Evolutionary conservation across 805 yeast genomes (phyloP).

Genomic region (Blastobotrys attinorum): DNA sequence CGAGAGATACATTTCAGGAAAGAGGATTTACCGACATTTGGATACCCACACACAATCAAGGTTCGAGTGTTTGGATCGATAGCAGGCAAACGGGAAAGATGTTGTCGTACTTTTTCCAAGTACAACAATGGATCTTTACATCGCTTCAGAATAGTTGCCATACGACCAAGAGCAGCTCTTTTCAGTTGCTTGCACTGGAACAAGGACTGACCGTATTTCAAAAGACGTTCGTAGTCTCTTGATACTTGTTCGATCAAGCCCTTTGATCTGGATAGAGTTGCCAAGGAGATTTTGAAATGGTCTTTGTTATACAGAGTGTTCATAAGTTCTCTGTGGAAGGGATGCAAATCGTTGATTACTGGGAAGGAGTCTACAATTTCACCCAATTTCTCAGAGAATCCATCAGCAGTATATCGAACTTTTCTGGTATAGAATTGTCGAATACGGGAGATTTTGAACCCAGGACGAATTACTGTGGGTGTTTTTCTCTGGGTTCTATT

Average conservation of each 20-base stretch:
- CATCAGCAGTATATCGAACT: slow-evolving; percentile 93
- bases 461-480: slow-evolving; percentile 97
- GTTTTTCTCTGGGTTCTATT: slow-evolving; percentile 98
- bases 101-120: slow-evolving; percentile 98
- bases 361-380: slow-evolving; percentile 88
- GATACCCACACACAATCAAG: slow-evolving; percentile 94
- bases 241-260: slow-evolving; percentile 91
- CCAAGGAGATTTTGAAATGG: slow-evolving; percentile 93
- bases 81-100: slow-evolving; percentile 94
- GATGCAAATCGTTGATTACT: slow-evolving; percentile 93
- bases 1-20: slow-evolving; percentile 89
- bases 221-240: slow-evolving; percentile 86
- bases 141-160: slow-evolving; percentile 97
- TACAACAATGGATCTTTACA: slow-evolving; percentile 89
- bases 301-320: slow-evolving; percentile 97
- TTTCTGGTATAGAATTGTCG: slow-evolving; percentile 97
- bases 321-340: slow-evolving; percentile 96
- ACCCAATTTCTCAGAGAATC: slow-evolving; percentile 85
- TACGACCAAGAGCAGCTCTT: slow-evolving; percentile 98
- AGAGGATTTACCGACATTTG: slow-evolving; percentile 98
- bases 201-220: slow-evolving; percentile 95
- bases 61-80: slow-evolving; percentile 99
- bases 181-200: slow-evolving; percentile 98
- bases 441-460: slow-evolving; percentile 92
- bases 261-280: slow-evolving; percentile 90